These are phyloP conservation scores for Dictyostelium brefeldianum DNA, from an alignment of 78 protist genomes.

Conservation along the genomic window DNA sequence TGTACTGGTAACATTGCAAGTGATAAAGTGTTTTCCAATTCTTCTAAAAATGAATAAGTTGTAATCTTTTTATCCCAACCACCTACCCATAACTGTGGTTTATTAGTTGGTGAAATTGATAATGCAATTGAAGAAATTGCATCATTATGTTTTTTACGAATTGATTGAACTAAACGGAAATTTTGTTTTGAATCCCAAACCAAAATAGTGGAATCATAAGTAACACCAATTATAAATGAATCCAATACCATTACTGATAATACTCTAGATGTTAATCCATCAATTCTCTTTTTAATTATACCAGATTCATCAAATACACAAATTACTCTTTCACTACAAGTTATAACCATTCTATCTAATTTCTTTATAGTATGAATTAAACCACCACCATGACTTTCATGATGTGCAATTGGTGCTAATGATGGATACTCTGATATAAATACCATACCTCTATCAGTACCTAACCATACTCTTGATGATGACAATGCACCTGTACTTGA, in stretches of 20 bases:
- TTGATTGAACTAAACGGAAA: constrained; percentile 14
- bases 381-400: constrained; percentile 7
- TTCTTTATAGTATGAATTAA: constrained; percentile 49
- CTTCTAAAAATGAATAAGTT: constrained; percentile 7
- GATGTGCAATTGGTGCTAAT: constrained; percentile 2
- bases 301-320: constrained; percentile 34
- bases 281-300: constrained; percentile 28
- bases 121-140: constrained; percentile 11
- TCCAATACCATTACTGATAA: neutral
- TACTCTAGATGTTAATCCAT: constrained; percentile 11
- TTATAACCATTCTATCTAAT: constrained; percentile 18
- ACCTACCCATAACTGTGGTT: constrained; percentile 42
- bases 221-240: constrained; percentile 23
- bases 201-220: constrained; percentile 36
- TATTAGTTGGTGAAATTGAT: neutral
- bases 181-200: constrained; percentile 50
- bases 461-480: constrained; percentile 35
- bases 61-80: constrained; percentile 60
- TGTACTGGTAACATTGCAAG: neutral
- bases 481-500: neutral
- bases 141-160: constrained; percentile 29
- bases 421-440: constrained; percentile 47
- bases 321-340: constrained; percentile 51
- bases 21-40: neutral
- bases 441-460: constrained; percentile 67